Conservation (phyloP, 2,329 filamentous ascomycete species). For the Neoscytalidium dimidiatum region DNA sequence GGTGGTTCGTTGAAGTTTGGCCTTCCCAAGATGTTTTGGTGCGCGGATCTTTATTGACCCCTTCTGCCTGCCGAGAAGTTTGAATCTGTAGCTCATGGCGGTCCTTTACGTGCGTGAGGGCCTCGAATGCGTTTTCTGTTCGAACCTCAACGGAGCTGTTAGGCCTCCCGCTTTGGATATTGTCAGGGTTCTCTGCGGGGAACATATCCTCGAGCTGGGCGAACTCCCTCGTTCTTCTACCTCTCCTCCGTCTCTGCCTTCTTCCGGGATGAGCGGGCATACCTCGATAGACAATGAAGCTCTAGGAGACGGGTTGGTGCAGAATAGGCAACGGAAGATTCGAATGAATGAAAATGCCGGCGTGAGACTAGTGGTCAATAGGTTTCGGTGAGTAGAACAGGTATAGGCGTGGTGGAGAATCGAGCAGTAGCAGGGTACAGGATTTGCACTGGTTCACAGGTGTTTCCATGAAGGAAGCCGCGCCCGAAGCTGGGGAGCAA, state of each 20-base stretch:
- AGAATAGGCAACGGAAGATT: neutral
- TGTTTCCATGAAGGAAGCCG: no score
- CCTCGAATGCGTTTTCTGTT: neutral
- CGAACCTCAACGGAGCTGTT: neutral
- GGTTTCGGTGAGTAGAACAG: neutral
- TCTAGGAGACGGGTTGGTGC: neutral
- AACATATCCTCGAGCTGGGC: neutral
- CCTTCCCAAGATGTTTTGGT: neutral
- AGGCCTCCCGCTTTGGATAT: neutral
- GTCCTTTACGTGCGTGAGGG: neutral
- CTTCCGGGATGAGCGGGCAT: neutral
- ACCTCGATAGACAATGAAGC: neutral
- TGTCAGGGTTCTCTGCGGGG: neutral
- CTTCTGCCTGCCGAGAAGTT: neutral
- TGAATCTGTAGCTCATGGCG: neutral
- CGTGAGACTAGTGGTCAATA: neutral
- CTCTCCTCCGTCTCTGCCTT: neutral
- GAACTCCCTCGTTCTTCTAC: neutral
- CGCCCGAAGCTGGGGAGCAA: no score
- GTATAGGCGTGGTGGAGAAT: neutral
- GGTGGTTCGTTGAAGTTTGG: neutral
- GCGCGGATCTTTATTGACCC: neutral
- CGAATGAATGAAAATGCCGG: neutral
- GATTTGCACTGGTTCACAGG: no score
- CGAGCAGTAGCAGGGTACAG: neutral